Percentiles rank a stretch among this genome's conserved stretches.
Conservation (phyloP, 495 filamentous ascomycete species). For the Physcia stellaris region DNA sequence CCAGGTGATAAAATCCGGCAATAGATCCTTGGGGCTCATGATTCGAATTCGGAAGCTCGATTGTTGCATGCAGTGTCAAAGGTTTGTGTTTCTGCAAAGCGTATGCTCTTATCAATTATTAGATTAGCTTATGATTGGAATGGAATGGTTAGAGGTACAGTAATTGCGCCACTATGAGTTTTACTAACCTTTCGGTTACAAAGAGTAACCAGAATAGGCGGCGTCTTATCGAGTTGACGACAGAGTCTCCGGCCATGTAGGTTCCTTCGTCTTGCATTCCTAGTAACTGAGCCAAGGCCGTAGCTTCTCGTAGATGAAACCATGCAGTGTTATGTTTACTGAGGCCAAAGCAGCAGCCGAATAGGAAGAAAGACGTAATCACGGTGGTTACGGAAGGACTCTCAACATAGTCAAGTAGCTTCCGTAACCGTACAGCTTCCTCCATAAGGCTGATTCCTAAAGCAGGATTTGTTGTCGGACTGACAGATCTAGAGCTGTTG, state of each 20-base stretch:
- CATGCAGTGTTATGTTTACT: slow-evolving; percentile 39
- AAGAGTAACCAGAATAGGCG: slow-evolving; percentile 53
- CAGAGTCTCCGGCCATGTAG: slow-evolving; percentile 28
- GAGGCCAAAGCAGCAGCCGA: slow-evolving; percentile 60
- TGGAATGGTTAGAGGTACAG: not conserved
- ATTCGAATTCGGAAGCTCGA: slow-evolving; percentile 47
- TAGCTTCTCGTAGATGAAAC: slow-evolving; percentile 51
- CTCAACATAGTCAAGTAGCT: slow-evolving; percentile 61
- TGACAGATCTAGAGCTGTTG: slow-evolving; percentile 34
- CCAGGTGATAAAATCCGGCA: slow-evolving; percentile 48
- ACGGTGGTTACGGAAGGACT: slow-evolving; percentile 52
- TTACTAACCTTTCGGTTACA: slow-evolving; percentile 40
- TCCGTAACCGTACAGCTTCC: slow-evolving; percentile 62
- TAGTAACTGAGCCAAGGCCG: slow-evolving; percentile 42
- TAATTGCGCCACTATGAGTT: not conserved
- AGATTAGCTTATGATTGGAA: not conserved
- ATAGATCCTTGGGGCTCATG: slow-evolving; percentile 30
- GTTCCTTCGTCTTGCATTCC: slow-evolving; percentile 44
- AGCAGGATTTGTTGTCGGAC: slow-evolving; percentile 38
- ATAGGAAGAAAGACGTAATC: slow-evolving; percentile 70
- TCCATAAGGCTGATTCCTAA: slow-evolving; percentile 45
- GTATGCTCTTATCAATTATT: slow-evolving; percentile 39
- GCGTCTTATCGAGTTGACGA: slow-evolving; percentile 38
- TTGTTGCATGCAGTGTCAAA: slow-evolving; percentile 51
- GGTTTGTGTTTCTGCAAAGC: slow-evolving; percentile 66